Evolutionary conservation across 2,329 filamentous ascomycete genomes (phyloP).

Genomic region (Fusarium decemcellulare): DNA sequence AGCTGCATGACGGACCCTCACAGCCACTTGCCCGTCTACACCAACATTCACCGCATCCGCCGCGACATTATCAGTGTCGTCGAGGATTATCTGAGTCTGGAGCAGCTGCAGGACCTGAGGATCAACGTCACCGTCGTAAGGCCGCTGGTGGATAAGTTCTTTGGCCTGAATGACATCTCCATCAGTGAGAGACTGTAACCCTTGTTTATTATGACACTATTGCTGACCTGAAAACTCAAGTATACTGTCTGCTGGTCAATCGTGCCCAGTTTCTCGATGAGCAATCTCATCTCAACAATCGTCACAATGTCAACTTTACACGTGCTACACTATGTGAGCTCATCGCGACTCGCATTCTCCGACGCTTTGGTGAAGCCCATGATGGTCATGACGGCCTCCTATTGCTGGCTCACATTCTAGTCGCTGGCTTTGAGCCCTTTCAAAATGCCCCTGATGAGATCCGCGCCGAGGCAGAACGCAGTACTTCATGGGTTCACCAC

Average conservation of each 20-base stretch:
- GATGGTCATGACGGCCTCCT: constrained; percentile 79
- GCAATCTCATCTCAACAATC: constrained; percentile 80
- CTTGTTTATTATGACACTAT: background rate
- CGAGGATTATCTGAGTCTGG: constrained; percentile 75
- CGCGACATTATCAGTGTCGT: constrained; percentile 75
- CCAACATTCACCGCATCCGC: constrained; percentile 80
- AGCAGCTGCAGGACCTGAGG: constrained; percentile 84
- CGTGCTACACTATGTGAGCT: constrained; percentile 85
- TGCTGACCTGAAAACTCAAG: constrained; percentile 54
- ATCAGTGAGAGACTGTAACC: constrained; percentile 66
- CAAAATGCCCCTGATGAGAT: constrained; percentile 83
- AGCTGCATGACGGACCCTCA: constrained; percentile 72
- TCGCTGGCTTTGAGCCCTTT: constrained; percentile 88
- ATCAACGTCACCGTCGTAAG: constrained; percentile 87
- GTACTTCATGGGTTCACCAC: constrained; percentile 63
- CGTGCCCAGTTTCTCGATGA: constrained; percentile 84
- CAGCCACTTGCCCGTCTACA: constrained; percentile 79
- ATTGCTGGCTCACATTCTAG: constrained; percentile 82
- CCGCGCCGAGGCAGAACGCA: constrained; percentile 68
- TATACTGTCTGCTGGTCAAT: constrained; percentile 89
- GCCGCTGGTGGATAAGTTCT: constrained; percentile 87
- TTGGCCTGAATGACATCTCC: constrained; percentile 83
- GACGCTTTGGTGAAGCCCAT: constrained; percentile 84
- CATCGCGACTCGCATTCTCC: constrained; percentile 82
- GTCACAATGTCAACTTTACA: constrained; percentile 85